These are phyloP conservation scores for Aspergillus sp. DNA, from an alignment of 2,329 filamentous ascomycete species.

Conservation along the genomic window DNA sequence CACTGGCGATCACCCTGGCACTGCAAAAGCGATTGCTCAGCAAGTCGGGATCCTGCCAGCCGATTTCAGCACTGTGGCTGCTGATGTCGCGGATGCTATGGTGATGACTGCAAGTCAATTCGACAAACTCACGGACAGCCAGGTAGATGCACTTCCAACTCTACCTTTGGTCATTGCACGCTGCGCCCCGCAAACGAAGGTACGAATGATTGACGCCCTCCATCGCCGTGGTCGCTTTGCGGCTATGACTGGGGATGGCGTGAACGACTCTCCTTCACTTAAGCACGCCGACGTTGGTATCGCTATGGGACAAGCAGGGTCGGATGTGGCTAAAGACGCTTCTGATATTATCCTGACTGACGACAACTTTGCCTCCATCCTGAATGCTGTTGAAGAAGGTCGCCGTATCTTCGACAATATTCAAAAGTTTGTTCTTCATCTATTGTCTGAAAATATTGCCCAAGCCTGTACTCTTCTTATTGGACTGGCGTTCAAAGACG, in stretches of 20 bases:
- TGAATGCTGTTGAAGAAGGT: slow-evolving; percentile 79
- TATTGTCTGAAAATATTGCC: slow-evolving; percentile 78
- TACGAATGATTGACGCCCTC: slow-evolving; percentile 57
- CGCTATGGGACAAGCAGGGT: slow-evolving; percentile 78
- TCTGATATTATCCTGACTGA: slow-evolving; percentile 70
- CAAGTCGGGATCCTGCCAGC: slow-evolving; percentile 77
- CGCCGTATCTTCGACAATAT: slow-evolving; percentile 87
- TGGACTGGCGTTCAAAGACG: slow-evolving; percentile 78
- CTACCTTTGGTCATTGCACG: slow-evolving; percentile 60
- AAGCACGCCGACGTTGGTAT: slow-evolving; percentile 83
- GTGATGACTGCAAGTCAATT: slow-evolving; percentile 77
- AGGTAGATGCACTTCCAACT: slow-evolving; percentile 64
- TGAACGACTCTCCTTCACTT: slow-evolving; percentile 81
- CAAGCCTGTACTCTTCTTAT: slow-evolving; percentile 79
- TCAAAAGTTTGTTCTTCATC: slow-evolving; percentile 80
- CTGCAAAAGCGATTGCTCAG: slow-evolving; percentile 74
- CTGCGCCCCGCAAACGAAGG: slow-evolving; percentile 54
- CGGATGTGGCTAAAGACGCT: slow-evolving; percentile 74
- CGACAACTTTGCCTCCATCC: slow-evolving; percentile 85
- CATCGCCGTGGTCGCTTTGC: slow-evolving; percentile 67
- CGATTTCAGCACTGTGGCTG: slow-evolving; percentile 60
- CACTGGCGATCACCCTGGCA: slow-evolving; percentile 78
- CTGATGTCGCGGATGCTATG: slow-evolving; percentile 63
- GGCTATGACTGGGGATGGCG: slow-evolving; percentile 87
- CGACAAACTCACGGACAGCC: slow-evolving; percentile 70